Conservation (phyloP, 78 protist genomes). For the Dictyostelium firmibasis region DNA sequence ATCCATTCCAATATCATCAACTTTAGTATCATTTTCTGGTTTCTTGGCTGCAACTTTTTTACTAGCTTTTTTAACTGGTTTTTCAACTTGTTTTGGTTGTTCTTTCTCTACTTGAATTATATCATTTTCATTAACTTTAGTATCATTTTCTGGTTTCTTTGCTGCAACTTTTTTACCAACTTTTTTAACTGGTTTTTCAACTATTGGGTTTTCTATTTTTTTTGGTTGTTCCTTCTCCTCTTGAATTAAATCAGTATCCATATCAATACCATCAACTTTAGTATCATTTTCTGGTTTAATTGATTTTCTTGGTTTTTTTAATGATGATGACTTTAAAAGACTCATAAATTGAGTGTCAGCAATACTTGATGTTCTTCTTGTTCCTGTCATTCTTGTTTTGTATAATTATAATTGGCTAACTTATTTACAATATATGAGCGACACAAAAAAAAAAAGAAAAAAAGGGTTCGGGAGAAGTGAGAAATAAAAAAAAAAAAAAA, state of each 20-base stretch:
- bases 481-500: not conserved
- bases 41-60: not conserved
- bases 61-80: not conserved
- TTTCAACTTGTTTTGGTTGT: not conserved
- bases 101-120: not conserved
- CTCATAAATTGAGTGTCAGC: not conserved
- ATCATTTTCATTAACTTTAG: not conserved
- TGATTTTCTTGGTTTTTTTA: not conserved
- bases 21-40: not conserved
- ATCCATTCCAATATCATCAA: not conserved
- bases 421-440: no score
- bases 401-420: no score
- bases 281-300: not conserved
- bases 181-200: no score
- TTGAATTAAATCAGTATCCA: conserved; percentile 5
- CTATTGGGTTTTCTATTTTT: no score
- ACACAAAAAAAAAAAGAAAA: no score
- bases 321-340: not conserved
- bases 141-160: not conserved
- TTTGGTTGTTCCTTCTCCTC: no score
- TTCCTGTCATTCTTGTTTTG: not conserved
- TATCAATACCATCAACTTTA: not conserved
- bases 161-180: no score
- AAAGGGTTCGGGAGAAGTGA: not conserved
- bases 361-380: not conserved